Base-by-base conservation (phyloP, 805 yeast species). In the Suhomyces emberorum region DNA sequence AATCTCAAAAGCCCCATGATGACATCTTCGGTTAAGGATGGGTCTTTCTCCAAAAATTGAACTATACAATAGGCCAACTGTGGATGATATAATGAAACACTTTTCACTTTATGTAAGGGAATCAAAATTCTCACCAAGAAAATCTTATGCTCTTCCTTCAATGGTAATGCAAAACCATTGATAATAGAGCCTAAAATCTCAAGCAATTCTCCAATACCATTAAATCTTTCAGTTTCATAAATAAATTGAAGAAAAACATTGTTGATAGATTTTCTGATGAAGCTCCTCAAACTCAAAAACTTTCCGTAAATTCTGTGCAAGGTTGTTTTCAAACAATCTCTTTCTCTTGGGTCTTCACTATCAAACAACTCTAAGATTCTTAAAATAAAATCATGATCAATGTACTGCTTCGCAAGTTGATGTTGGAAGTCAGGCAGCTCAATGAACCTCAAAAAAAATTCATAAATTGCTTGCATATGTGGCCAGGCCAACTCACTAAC, bases 401-500 rank as follows among this genome's bases (percentile, higher is more conserved):
- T 88, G 57, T 79, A 89, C 52, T 86, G 93, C 61, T 89, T 89
- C 20, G 98, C 98, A 32, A 84, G 70, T 36, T 88, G 88, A 56
- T 89, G 96, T 55, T 87, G 86, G 61, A 93, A 91, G 63, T 89
- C 97, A 2, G 95, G 95, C 46, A 91, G 81, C 64, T 93, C 98
- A 36, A 93, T 82, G 62, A 93, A 91, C 52, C 95, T 72, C 42
- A 93, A 68, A 57, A 93, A 91, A 53, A 93, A 88, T 61, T 93
- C 98, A 65, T 93, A 93, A 21, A 89, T 95, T 28, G 88, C 76
- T 62, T 88, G 95, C 98, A 93, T 93, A 59, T 93, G 98, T 9
- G 98, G 96, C 98, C 98, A 93, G 7, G 97, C 89, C 45, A 91
- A 77, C 59, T 93, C 98, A 51, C 81, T 79, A 25, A 93, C 95